Percentiles rank a stretch among this genome's conserved stretches.
These are phyloP conservation scores for Acacia confusa DNA, from an alignment of 306 rosid genomes.

Conservation along the genomic window DNA sequence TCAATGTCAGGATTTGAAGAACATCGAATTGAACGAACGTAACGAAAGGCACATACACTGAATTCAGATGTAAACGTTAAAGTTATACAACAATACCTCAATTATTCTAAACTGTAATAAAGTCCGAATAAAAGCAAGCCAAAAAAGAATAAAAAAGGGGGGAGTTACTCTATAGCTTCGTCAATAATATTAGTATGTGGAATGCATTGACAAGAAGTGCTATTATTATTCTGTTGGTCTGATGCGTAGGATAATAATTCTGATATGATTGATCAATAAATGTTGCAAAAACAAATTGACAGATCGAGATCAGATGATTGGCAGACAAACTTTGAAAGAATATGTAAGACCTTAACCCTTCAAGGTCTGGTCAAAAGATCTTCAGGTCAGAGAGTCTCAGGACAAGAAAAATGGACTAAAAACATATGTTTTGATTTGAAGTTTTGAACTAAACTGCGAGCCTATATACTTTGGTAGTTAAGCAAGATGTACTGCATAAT, in stretches of 20 bases:
- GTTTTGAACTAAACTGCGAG: neutral
- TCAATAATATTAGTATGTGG: neutral
- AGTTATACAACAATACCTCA: neutral
- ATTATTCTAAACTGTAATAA: conserved; percentile 1
- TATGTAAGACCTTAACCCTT: neutral
- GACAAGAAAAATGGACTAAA: neutral
- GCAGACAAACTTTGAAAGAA: neutral
- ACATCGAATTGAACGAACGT: conserved; percentile 14
- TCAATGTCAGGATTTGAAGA: neutral
- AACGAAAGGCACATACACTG: conserved; percentile 5
- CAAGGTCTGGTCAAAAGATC: neutral
- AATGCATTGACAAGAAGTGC: neutral
- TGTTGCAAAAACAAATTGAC: neutral
- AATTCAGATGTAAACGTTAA: conserved; percentile 13
- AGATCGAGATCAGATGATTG: neutral
- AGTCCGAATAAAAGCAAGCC: neutral
- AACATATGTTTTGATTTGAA: neutral
- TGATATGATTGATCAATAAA: neutral
- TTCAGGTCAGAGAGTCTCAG: neutral
- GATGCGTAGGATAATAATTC: neutral
- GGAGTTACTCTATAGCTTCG: neutral
- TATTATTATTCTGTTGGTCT: neutral
- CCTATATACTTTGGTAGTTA: neutral
- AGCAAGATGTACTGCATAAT: neutral
- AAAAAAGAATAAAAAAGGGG: neutral